These are phyloP conservation scores for Plasmodium adleri DNA, from an alignment of 169 alveolate species.

Conservation along the genomic window DNA sequence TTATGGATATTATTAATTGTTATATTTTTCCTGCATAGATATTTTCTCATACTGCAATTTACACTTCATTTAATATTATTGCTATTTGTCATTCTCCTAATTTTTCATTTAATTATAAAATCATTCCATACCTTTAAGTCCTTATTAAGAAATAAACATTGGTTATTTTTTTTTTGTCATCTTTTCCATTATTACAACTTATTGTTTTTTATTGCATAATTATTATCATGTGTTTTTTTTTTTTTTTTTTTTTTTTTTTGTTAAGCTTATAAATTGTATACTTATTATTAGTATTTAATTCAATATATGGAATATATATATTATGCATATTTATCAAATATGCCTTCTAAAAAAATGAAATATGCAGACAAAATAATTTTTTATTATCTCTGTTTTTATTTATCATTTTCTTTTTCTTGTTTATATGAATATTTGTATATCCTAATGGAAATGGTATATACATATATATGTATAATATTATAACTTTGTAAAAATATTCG, in stretches of 20 bases:
- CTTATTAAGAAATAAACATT: too few species aligned
- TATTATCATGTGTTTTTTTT: neutral
- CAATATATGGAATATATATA: constrained; percentile 65
- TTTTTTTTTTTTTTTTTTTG: neutral
- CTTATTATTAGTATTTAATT: constrained; percentile 14
- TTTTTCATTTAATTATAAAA: too few species aligned
- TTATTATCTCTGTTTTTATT: constrained; percentile 18
- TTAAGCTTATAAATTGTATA: neutral
- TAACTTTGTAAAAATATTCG: constrained; percentile 42
- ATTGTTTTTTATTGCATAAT: neutral
- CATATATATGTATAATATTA: neutral
- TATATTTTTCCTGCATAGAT: too few species aligned
- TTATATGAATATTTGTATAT: neutral
- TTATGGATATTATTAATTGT: neutral
- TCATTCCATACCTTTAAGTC: too few species aligned
- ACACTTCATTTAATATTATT: too few species aligned
- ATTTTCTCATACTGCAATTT: too few species aligned
- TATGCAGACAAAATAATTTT: constrained; percentile 49
- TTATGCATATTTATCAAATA: constrained; percentile 63
- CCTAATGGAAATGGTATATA: constrained; percentile 20
- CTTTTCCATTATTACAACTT: too few species aligned
- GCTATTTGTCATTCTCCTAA: too few species aligned
- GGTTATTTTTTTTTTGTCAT: too few species aligned
- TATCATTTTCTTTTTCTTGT: constrained; percentile 16
- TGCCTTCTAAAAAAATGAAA: constrained; percentile 45